Base-by-base conservation (phyloP, 208 protist genomes). In the Porcisia hertigi region DNA sequence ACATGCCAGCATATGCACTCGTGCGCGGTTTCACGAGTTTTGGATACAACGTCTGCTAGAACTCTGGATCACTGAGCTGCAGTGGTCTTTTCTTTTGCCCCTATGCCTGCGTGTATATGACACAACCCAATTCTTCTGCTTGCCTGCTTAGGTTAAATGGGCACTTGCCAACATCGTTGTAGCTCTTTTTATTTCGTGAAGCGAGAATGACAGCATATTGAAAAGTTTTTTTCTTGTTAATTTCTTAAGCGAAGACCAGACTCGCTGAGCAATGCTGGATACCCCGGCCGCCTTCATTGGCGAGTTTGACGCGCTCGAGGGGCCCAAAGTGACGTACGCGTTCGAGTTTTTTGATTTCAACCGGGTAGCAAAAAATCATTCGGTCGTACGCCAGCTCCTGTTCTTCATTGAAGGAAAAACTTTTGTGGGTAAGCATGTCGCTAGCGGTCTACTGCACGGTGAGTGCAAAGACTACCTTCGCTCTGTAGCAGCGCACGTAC, bases 231-330 rank as follows among this genome's bases (percentile, higher is more conserved):
- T 54, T 55, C 18, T 39, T 2, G 36, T 65, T 36, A 12, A 43
- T 12, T 66, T 5, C 62, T 30, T 1, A 49, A 64, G 34, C 39
- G 39, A 66, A 23, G 45, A 49, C n/a, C 16, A 66, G 39, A 9
- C 20, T n/a, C 16, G n/a, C 65, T 70, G 8, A 36, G 39, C 49
- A 47, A 83, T 78, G 69, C 12, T 71, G n/a, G 69, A 78, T 9
- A 81, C 82, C 34, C 92, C 92, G 20, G 82, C 85, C 43, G 86
- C 86, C 14, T 87, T 89, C 67, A 85, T 96, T 74, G 92, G 90
- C 14, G 90, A 96, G 63, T 96, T 96, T 76, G 92, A 96, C 75
- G 79, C 87, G 5, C 71, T 92, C 18, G 86, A 91, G 5, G 92
- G 92, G 0, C 88, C 92, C 30, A 87, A 86, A 25, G 81, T 91